phyloP scores from a whole-genome alignment of 306 rosid species.

The Castanospermum australe region DNA sequence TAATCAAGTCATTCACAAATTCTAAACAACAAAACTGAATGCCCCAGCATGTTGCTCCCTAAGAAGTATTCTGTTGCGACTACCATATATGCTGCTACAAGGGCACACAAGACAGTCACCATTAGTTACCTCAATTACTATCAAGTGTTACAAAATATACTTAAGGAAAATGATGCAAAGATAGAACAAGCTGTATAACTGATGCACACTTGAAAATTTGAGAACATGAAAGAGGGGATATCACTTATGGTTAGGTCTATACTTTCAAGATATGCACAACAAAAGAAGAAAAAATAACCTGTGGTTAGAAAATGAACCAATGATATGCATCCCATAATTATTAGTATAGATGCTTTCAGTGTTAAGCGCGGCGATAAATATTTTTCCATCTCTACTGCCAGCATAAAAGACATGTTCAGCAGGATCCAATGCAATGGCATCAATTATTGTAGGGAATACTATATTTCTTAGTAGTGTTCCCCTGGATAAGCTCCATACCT shows the following conservation, averaged over 20 bases:
- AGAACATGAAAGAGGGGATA: background rate
- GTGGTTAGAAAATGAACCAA: slow-evolving; percentile 63
- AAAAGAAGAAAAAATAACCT: slow-evolving; percentile 49
- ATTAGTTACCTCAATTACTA: background rate
- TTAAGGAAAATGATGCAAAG: background rate
- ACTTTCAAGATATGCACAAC: background rate
- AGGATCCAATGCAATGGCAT: slow-evolving; percentile 75
- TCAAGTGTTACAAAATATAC: background rate
- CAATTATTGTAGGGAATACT: slow-evolving; percentile 60
- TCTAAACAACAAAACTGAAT: slow-evolving; percentile 5
- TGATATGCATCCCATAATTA: slow-evolving; percentile 61
- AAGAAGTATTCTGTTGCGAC: background rate
- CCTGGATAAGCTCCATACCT: slow-evolving; percentile 86
- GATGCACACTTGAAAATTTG: background rate
- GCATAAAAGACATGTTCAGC: slow-evolving; percentile 73
- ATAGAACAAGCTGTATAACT: background rate
- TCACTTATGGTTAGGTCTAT: background rate
- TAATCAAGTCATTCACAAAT: background rate
- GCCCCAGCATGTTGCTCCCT: background rate
- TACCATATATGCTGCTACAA: background rate
- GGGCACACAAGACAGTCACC: background rate
- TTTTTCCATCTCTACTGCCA: slow-evolving; percentile 74
- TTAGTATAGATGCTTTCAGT: slow-evolving; percentile 43
- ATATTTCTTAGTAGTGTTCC: slow-evolving; percentile 66
- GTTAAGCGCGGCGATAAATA: slow-evolving; percentile 65